Base-by-base conservation (phyloP, 371 early-diverging fungal species). In the Batkoa obscura region DNA sequence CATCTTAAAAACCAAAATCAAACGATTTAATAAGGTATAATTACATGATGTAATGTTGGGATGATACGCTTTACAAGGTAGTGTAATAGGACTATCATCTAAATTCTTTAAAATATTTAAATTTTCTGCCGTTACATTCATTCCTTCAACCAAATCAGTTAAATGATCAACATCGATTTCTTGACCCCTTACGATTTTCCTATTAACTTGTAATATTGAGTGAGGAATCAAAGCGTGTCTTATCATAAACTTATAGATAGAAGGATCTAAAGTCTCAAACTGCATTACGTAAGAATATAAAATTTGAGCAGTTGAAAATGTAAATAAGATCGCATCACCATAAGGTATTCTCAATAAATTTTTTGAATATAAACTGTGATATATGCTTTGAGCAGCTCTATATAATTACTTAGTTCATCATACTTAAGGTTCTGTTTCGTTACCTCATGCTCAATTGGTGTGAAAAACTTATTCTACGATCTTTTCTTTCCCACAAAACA, bases 11-110 rank as follows among this genome's bases (percentile, higher is more conserved):
- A 80, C 81, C 15, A 71, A 66, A 2, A 62, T 42, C 43, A 81
- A 75, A 43, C 72, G 65, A 47, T 74, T 71, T 3, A 73, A 17
- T n/a, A 68, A 71, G 5, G 66, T 69, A 35, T 58, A 51, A 17
- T 64, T 51, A 55, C 84, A 84, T 0, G 70, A 67, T 50, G 77
- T 73, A 23, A 71, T 48, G 67, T 70, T 69, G 3, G 84, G 80
- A 66, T 84, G 84, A 47, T 47, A 47, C n/a, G 47, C 47, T 13
- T 72, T 79, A 57, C 83, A 74, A 57, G 68, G 62, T 32, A 68
- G n/a, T n/a, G n/a, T n/a, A n/a, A n/a, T n/a, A n/a, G n/a, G n/a
- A n/a, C n/a, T 47, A 47, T 47, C 31, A 47, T 13, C n/a, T n/a
- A n/a, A n/a, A n/a, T n/a, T n/a, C n/a, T n/a, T n/a, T n/a, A n/a